Percentiles rank a stretch among this genome's conserved stretches.
Evolutionary conservation across 345 rosid genomes (phyloP).

Genomic region (Pistacia atlantica): DNA sequence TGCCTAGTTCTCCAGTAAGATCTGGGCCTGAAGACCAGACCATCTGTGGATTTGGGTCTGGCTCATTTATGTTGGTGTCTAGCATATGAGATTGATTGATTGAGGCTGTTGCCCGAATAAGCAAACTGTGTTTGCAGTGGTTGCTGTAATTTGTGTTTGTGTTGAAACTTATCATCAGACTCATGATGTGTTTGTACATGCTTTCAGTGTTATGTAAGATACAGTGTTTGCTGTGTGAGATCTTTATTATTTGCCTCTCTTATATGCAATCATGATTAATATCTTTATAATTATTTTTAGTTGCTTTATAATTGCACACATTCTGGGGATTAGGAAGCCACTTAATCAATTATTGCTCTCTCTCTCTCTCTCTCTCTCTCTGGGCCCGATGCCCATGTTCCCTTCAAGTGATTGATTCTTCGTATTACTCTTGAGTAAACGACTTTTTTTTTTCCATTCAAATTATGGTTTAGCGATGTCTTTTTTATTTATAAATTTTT

Average conservation of each 20-base stretch:
- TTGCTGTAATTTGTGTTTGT: not conserved
- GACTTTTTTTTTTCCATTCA: no score
- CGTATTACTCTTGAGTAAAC: no score
- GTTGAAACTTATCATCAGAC: not conserved
- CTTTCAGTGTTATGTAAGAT: constrained; percentile 10
- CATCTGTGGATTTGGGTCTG: not conserved
- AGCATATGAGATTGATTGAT: not conserved
- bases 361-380: no score
- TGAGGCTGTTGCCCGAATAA: constrained; percentile 31
- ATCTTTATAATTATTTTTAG: not conserved
- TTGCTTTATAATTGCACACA: not conserved
- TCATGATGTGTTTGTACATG: constrained; percentile 1
- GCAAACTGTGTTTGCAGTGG: constrained; percentile 32
- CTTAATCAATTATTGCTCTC: not conserved
- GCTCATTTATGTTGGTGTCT: not conserved
- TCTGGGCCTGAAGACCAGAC: constrained; percentile 14
- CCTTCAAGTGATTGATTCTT: not conserved
- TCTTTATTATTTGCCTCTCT: not conserved
- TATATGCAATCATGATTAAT: not conserved
- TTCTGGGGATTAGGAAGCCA: no score
- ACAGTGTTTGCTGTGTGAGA: constrained; percentile 8
- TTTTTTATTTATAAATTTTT: no score
- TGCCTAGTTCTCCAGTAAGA: constrained; percentile 78
- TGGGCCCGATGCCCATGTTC: no score
- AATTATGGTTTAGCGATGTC: no score